Evolutionary conservation across 768 basidiomycete species (phyloP).

Genomic region (Podaxis sp.): DNA sequence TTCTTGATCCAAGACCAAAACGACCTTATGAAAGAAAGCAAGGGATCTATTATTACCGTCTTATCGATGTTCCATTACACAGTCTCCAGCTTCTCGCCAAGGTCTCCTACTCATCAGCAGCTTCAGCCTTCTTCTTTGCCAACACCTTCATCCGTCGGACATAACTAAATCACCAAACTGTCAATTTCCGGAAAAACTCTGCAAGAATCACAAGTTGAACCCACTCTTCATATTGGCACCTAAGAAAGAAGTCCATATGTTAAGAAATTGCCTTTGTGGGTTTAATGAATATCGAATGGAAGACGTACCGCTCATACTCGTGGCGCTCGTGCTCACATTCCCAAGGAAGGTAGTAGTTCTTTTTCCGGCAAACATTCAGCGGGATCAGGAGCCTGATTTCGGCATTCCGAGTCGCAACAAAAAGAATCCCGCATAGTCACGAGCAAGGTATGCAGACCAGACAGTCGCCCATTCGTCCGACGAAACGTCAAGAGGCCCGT

Average conservation of each 20-base stretch:
- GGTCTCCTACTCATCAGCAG: conserved; percentile 36
- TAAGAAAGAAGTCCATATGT: conserved; percentile 26
- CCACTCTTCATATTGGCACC: conserved; percentile 95
- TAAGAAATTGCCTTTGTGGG: background rate
- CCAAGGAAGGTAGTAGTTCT: conserved; percentile 84
- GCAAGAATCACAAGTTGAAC: conserved; percentile 27
- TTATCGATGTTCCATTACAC: background rate
- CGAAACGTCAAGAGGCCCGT: background rate
- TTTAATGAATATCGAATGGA: background rate
- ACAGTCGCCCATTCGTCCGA: background rate
- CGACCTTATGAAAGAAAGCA: background rate
- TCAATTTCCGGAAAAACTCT: conserved; percentile 11
- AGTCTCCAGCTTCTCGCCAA: conserved; percentile 27
- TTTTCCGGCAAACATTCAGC: conserved; percentile 80
- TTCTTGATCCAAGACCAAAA: background rate
- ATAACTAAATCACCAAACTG: conserved; percentile 48
- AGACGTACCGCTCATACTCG: conserved; percentile 77
- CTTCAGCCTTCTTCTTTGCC: conserved; percentile 60
- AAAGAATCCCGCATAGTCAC: background rate
- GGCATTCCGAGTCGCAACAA: background rate
- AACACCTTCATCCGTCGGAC: conserved; percentile 86
- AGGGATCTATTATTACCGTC: background rate
- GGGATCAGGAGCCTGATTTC: conserved; percentile 76
- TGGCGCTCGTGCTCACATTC: conserved; percentile 89
- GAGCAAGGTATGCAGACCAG: background rate